Percentiles rank a stretch among this genome's conserved stretches.
phyloP scores from a whole-genome alignment of 495 filamentous ascomycete genomes.

The Paragyromitra xinjiangensis region DNA sequence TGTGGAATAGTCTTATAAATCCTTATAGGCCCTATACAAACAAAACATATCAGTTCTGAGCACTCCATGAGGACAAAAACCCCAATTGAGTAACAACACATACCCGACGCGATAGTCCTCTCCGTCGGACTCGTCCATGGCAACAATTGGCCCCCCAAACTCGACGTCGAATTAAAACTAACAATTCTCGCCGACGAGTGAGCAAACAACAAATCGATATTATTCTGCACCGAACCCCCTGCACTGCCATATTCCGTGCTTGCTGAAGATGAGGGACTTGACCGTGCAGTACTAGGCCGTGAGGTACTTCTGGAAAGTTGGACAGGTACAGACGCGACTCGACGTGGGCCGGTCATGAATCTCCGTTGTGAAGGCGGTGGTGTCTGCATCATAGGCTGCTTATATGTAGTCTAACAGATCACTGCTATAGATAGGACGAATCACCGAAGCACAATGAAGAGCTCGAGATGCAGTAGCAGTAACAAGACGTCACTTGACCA shows the following conservation, averaged over 20 bases:
- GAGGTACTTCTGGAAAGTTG: constrained; percentile 15
- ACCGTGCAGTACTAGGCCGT: constrained; percentile 11
- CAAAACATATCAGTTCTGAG: neutral
- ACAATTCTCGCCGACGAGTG: constrained; percentile 54
- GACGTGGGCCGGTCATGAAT: constrained; percentile 31
- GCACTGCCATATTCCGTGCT: constrained; percentile 17
- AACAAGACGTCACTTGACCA: constrained; percentile 1
- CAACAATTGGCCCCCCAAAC: constrained; percentile 34
- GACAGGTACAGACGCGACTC: constrained; percentile 45
- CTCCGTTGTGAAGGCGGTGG: constrained; percentile 38
- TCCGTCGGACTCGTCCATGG: constrained; percentile 54
- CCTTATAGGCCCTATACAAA: constrained; percentile 51
- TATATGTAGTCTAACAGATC: constrained; percentile 9
- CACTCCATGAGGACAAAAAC: neutral
- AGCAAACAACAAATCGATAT: constrained; percentile 56
- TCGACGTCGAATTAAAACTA: constrained; percentile 42
- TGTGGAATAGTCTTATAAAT: constrained; percentile 57
- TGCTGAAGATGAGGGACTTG: constrained; percentile 13
- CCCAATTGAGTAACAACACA: constrained; percentile 9
- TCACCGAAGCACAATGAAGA: constrained; percentile 35
- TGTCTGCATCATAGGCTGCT: constrained; percentile 33
- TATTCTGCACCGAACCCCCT: constrained; percentile 38
- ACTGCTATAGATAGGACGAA: neutral
- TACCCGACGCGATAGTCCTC: constrained; percentile 56
- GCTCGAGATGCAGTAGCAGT: constrained; percentile 4